A percentile compares a stretch with the other conserved stretches of the same genome.
Conservation (phyloP, 768 basidiomycete species). For the Lanmaoa pseudosensibilis region DNA sequence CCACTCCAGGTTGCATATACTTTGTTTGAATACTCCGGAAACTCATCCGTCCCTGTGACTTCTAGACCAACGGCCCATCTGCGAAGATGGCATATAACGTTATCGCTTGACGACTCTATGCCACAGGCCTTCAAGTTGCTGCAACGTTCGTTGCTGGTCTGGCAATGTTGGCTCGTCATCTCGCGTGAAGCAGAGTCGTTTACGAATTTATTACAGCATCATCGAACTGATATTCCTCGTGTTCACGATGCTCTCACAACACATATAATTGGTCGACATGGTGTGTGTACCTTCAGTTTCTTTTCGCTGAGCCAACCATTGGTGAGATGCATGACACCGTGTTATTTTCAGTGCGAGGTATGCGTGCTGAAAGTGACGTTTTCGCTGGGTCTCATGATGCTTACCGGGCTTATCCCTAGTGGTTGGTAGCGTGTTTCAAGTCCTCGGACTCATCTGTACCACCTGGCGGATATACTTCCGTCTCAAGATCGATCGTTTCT, state of each 20-base stretch:
- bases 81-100: not conserved
- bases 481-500: conserved; percentile 13
- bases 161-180: too few species aligned
- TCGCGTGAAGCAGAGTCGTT: too few species aligned
- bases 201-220: not conserved
- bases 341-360: conserved; percentile 3
- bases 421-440: not conserved
- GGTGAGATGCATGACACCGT: not conserved
- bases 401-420: not conserved
- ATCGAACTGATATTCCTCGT: not conserved
- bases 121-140: too few species aligned
- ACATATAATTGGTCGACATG: not conserved
- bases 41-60: not conserved
- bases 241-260: not conserved
- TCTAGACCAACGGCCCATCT: not conserved
- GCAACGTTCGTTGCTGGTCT: too few species aligned
- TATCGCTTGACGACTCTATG: not conserved
- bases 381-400: not conserved
- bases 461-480: conserved; percentile 15
- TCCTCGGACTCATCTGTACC: conserved; percentile 10
- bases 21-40: not conserved
- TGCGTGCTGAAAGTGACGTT: not conserved
- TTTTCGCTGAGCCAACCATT: not conserved
- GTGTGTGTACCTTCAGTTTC: not conserved
- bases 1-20: not conserved